Percentiles rank a stretch among this genome's conserved stretches.
These are phyloP conservation scores for Russula ochroleuca DNA, from an alignment of 768 basidiomycete genomes.

Conservation along the genomic window DNA sequence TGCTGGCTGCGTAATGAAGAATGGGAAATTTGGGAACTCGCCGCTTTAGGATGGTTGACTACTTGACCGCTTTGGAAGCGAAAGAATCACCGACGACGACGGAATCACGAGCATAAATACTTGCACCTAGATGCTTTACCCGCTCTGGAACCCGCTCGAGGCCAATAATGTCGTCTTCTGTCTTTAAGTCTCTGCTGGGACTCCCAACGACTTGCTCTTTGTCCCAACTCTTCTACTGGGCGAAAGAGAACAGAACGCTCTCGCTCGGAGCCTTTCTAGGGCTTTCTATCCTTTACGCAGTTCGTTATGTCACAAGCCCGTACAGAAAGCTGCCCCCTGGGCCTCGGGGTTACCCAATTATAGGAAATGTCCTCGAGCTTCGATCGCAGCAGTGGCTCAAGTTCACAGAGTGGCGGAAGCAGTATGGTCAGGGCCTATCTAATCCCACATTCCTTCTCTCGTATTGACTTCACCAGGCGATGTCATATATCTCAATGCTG, in stretches of 20 bases:
- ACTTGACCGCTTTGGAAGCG: neutral
- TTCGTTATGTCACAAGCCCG: conserved; percentile 18
- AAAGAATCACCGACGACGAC: neutral
- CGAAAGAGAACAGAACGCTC: conserved; percentile 15
- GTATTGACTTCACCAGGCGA: conserved; percentile 4
- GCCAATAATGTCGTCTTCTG: neutral
- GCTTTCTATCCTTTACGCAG: neutral
- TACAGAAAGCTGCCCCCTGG: conserved; percentile 22
- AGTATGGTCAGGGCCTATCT: conserved; percentile 11
- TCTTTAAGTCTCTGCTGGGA: conserved; percentile 1
- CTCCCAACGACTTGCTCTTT: neutral
- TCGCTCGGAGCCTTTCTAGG: conserved; percentile 20
- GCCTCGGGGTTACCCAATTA: conserved; percentile 22
- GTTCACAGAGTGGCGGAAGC: conserved; percentile 23
- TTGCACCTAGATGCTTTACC: neutral
- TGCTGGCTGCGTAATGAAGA: no score
- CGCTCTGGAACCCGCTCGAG: neutral
- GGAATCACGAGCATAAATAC: neutral
- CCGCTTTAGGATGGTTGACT: no score
- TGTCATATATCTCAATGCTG: conserved; percentile 28
- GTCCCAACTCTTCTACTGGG: neutral
- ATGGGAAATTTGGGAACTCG: no score
- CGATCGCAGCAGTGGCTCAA: conserved; percentile 23
- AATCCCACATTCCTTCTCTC: neutral
- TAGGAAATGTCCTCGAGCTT: conserved; percentile 24